Conservation (phyloP, 805 yeast genomes). For the Candida sonorensis region DNA sequence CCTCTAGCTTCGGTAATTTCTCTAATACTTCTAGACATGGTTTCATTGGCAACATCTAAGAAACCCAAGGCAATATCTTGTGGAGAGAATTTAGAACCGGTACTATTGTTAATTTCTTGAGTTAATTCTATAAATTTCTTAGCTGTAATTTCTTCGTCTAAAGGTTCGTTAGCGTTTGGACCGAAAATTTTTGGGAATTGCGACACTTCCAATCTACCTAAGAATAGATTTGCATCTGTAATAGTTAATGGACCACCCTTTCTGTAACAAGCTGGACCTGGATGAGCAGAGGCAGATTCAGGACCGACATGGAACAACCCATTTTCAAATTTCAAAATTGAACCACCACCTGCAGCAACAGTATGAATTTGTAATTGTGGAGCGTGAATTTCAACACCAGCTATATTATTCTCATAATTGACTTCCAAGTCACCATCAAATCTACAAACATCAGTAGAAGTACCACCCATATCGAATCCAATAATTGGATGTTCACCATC, state of each 20-base stretch:
- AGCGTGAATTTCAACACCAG: conserved; percentile 29
- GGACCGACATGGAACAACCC: conserved; percentile 40
- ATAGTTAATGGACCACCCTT: conserved; percentile 43
- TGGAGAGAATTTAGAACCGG: conserved; percentile 27
- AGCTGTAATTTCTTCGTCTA: conserved; percentile 29
- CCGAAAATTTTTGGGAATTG: conserved; percentile 41
- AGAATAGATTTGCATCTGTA: conserved; percentile 39
- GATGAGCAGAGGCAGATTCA: conserved; percentile 40
- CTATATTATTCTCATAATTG: conserved; percentile 26
- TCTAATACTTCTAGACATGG: conserved; percentile 43
- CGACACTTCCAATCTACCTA: conserved; percentile 35
- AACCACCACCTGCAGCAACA: conserved; percentile 30
- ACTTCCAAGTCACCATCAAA: conserved; percentile 23
- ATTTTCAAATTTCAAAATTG: conserved; percentile 27
- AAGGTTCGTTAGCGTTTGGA: conserved; percentile 33
- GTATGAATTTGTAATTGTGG: conserved; percentile 29
- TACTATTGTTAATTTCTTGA: conserved; percentile 29
- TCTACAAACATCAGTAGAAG: conserved; percentile 32
- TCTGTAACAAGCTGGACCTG: conserved; percentile 43
- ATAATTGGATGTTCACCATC: conserved; percentile 28
- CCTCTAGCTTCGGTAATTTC: conserved; percentile 41
- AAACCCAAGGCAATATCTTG: conserved; percentile 41
- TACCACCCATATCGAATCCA: conserved; percentile 35
- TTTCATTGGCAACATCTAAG: conserved; percentile 37
- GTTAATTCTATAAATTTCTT: conserved; percentile 32